Evolutionary conservation across 2,329 filamentous ascomycete genomes (phyloP), one percentile per base, ranked within the genome.

Genomic region (Nothophaeocryptopus gaeumannii): DNA sequence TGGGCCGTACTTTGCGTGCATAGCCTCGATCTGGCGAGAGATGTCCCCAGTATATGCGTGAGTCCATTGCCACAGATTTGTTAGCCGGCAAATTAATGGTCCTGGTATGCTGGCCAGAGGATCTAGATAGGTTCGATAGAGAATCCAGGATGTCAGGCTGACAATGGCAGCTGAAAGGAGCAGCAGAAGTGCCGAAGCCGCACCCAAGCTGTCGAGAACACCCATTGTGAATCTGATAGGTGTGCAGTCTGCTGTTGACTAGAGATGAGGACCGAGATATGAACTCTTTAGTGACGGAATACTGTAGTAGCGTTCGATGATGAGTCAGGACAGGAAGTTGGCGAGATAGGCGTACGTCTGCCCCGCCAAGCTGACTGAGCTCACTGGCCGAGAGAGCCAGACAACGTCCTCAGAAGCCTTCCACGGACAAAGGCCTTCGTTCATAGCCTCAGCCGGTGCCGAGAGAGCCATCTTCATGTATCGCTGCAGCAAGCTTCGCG

Each of bases 1-100:
- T 1, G 82, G 81, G 1, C 88, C 88, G 15, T 85, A 74, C 58
- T 79, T 81, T 70, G 81, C 77, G 70, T 92, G 88, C 50, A 61
- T 47, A 13, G 26, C 12, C 11, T 56, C 44, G 40, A 65, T 64
- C n/a, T 48, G 50, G 10, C 48, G 63, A 36, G 46, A 56, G 47
- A 61, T 58, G 43, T 63, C 54, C 20, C 66, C 67, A 33, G 60
- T 39, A 49, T 64, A 68, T 13, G 62, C 61, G 45, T 66, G 62
- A 35, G 58, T 62, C 47, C 55, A 63, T 20, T 53, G 51, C 57
- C 58, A 64, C 7, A 66, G 47, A 8, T 56, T 53, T 7, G 63
- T 65, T 10, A 67, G 46, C 8, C 56, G 56, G 39, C 64, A 63
- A 32, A 61, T 43, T 2, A 56, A 37, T 7, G 66, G 66, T 8